These are phyloP conservation scores for Brassica nigra DNA, from an alignment of 345 rosid genomes.

Conservation along the genomic window DNA sequence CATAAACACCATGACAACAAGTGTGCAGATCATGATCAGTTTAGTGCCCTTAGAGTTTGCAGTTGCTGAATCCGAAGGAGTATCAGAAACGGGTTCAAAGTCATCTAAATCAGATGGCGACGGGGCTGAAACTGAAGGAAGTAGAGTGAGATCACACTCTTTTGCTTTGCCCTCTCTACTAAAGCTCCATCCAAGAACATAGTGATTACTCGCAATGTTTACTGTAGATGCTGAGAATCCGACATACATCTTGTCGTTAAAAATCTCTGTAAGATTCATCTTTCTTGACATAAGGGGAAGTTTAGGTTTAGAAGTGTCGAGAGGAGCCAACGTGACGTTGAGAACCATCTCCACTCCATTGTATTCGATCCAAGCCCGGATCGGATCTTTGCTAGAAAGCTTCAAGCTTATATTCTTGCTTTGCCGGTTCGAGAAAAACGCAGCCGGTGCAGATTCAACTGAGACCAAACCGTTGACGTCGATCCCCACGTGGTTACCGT, in stretches of 20 bases:
- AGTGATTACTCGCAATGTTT: constrained; percentile 42
- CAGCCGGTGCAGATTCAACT: constrained; percentile 41
- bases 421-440: constrained; percentile 41
- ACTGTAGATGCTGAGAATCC: constrained; percentile 71
- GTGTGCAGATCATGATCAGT: constrained; percentile 8
- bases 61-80: constrained; percentile 20
- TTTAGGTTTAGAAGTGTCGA: constrained; percentile 39
- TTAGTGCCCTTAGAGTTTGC: background rate
- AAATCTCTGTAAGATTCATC: constrained; percentile 46
- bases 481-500: constrained; percentile 62
- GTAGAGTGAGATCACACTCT: constrained; percentile 44
- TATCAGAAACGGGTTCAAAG: constrained; percentile 4
- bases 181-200: constrained; percentile 68
- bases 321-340: constrained; percentile 55
- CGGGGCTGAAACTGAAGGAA: constrained; percentile 44
- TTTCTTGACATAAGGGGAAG: constrained; percentile 53
- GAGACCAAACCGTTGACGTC: constrained; percentile 57
- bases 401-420: constrained; percentile 37
- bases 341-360: constrained; percentile 42
- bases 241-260: constrained; percentile 47
- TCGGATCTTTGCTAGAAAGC: constrained; percentile 45
- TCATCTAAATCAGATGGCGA: constrained; percentile 29
- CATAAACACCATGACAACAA: constrained; percentile 13
- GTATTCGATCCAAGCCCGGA: constrained; percentile 69
- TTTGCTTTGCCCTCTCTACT: constrained; percentile 49